Evolutionary conservation across 768 basidiomycete species (phyloP).

Genomic region (Mycena maculata): DNA sequence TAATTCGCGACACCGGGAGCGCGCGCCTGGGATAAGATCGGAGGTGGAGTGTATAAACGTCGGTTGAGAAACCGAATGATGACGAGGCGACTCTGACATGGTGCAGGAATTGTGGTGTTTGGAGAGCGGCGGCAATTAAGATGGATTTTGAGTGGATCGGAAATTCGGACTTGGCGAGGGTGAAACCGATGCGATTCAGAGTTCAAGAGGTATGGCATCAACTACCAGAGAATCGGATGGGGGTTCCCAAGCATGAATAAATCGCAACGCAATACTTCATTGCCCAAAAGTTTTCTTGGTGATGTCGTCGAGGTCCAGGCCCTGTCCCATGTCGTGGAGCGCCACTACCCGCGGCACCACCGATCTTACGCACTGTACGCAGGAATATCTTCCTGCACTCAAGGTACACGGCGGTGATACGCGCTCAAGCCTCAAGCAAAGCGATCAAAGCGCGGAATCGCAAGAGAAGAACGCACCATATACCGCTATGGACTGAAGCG

Average conservation of each 20-base stretch:
- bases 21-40: neutral
- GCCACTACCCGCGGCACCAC: neutral
- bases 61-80: neutral
- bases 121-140: neutral
- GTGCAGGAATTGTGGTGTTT: constrained; percentile 6
- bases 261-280: no score
- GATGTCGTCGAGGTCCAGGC: neutral
- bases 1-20: constrained; percentile 2
- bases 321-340: constrained; percentile 5
- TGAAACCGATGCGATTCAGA: no score
- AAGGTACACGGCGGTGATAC: constrained; percentile 19
- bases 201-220: neutral
- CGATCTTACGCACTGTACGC: constrained; percentile 10
- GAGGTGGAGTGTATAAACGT: constrained; percentile 20
- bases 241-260: no score
- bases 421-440: neutral
- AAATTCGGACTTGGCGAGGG: neutral
- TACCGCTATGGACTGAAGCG: neutral
- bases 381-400: neutral
- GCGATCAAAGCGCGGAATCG: constrained; percentile 9
- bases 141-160: constrained; percentile 18
- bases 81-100: neutral
- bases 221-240: neutral
- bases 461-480: neutral
- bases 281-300: no score